phyloP scores from a whole-genome alignment of 2,329 filamentous ascomycete species.

The Hypomyces rosellus region DNA sequence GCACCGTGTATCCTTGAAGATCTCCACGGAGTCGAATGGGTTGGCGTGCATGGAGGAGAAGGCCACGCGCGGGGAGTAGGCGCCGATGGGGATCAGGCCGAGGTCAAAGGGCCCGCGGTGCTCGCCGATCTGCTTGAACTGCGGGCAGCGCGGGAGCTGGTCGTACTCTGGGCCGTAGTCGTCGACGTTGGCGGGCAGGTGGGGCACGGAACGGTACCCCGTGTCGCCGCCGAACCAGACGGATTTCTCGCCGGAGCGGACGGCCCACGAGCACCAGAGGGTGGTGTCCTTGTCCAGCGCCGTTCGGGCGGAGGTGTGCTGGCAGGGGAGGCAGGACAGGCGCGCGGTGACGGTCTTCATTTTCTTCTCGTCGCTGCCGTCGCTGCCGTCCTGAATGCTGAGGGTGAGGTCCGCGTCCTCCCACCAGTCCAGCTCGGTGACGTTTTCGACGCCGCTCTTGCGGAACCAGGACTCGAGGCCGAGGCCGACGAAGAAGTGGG shows the following conservation, averaged over 20 bases:
- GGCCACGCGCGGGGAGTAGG: slow-evolving; percentile 66
- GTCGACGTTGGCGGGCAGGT: slow-evolving; percentile 53
- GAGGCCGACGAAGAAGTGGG: slow-evolving; percentile 81
- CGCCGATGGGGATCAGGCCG: slow-evolving; percentile 88
- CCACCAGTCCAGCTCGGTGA: slow-evolving; percentile 96
- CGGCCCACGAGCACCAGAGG: slow-evolving; percentile 83
- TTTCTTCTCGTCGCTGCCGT: no score
- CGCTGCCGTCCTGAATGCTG: slow-evolving; percentile 23
- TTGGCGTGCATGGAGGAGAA: slow-evolving; percentile 82
- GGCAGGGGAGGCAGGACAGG: slow-evolving; percentile 74
- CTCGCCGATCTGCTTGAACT: slow-evolving; percentile 77
- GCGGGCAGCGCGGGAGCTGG: slow-evolving; percentile 67
- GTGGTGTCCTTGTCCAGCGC: slow-evolving; percentile 66
- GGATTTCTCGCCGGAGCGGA: slow-evolving; percentile 67
- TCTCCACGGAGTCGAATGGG: slow-evolving; percentile 81
- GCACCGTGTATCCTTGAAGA: slow-evolving; percentile 80
- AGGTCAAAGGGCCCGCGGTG: slow-evolving; percentile 82
- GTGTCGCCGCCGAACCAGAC: slow-evolving; percentile 89
- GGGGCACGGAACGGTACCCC: slow-evolving; percentile 74
- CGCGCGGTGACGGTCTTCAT: slow-evolving; percentile 57
- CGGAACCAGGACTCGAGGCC: slow-evolving; percentile 81
- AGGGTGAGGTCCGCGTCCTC: slow-evolving; percentile 70
- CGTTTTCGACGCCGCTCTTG: slow-evolving; percentile 61
- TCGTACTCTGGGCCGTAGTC: slow-evolving; percentile 65
- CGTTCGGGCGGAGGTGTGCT: slow-evolving; percentile 69